Percentiles rank a stretch among this genome's conserved stretches.
These are phyloP conservation scores for Hypocreales sp. DNA, from an alignment of 2,329 filamentous ascomycete genomes.

Conservation along the genomic window DNA sequence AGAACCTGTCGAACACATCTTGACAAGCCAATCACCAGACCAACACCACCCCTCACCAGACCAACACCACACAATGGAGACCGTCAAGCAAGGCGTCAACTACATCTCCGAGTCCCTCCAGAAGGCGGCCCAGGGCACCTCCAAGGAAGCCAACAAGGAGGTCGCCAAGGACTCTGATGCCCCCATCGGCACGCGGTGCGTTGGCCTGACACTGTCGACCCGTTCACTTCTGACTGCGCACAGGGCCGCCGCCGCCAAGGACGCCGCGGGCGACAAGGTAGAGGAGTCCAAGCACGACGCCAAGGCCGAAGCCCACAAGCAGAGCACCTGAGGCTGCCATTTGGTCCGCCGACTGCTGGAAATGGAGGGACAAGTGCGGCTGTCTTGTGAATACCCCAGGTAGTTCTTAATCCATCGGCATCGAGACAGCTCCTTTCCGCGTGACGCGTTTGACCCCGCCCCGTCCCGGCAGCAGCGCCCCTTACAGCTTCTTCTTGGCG, in stretches of 20 bases:
- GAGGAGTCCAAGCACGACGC: slow-evolving; percentile 22
- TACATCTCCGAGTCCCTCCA: slow-evolving; percentile 48
- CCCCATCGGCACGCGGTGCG: slow-evolving; percentile 35
- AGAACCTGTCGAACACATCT: no score
- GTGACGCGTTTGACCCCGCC: no score
- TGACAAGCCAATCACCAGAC: no score
- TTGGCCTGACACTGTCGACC: no score
- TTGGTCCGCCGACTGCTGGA: no score
- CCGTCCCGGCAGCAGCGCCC: no score
- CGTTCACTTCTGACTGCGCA: no score
- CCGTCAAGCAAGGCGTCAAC: slow-evolving; percentile 47
- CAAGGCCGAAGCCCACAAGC: slow-evolving; percentile 26
- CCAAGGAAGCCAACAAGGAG: slow-evolving; percentile 57
- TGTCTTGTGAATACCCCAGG: no score
- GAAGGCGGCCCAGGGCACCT: slow-evolving; percentile 36
- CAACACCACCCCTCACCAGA: background rate
- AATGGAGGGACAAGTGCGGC: no score
- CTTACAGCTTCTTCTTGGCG: slow-evolving; percentile 14
- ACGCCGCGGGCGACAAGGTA: slow-evolving; percentile 30
- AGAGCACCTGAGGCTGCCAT: slow-evolving; percentile 19
- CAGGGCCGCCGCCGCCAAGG: slow-evolving; percentile 32
- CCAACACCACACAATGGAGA: slow-evolving; percentile 27
- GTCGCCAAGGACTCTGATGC: slow-evolving; percentile 47
- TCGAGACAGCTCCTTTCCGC: no score
- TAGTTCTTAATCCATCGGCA: no score